Conservation (phyloP, 1,284 basidiomycete species). For the Melampsora medusae region DNA sequence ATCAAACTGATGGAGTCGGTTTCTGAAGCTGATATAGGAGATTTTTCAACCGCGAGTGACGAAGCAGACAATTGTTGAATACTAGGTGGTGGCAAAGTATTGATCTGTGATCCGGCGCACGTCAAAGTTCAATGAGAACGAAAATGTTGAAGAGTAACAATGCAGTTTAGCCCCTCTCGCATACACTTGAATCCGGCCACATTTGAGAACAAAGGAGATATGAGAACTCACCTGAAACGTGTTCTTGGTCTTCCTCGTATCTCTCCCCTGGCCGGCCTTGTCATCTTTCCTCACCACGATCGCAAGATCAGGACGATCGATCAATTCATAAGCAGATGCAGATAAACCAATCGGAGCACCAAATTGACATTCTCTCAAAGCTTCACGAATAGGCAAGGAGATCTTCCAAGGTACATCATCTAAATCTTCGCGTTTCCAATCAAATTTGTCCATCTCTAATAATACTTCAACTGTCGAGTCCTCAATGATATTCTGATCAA, state of each 20-base stretch:
- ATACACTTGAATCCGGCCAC: neutral
- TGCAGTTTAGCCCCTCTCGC: too few relatives aligned
- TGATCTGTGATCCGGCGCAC: slow-evolving; percentile 11
- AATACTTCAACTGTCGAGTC: slow-evolving; percentile 29
- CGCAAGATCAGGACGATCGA: slow-evolving; percentile 35
- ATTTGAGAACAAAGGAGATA: neutral
- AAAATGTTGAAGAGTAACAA: too few relatives aligned
- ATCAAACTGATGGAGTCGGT: slow-evolving; percentile 21
- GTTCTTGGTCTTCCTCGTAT: neutral
- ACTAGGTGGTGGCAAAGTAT: slow-evolving; percentile 12
- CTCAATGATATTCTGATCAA: slow-evolving; percentile 8
- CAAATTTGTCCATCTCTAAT: slow-evolving; percentile 34
- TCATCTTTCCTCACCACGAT: slow-evolving; percentile 7
- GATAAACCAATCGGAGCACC: slow-evolving; percentile 33
- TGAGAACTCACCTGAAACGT: neutral
- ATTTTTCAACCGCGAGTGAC: slow-evolving; percentile 24
- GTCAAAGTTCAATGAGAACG: too few relatives aligned
- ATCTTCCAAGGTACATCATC: slow-evolving; percentile 41
- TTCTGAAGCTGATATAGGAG: slow-evolving; percentile 28
- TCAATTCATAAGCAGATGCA: slow-evolving; percentile 35
- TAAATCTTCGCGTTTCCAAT: slow-evolving; percentile 31
- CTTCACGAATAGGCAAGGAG: slow-evolving; percentile 32
- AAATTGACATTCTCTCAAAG: slow-evolving; percentile 41
- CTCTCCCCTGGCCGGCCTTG: neutral
- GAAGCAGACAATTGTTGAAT: slow-evolving; percentile 29